Conservation (phyloP, 164 flowering plant species). For the Aristolochia californica region DNA sequence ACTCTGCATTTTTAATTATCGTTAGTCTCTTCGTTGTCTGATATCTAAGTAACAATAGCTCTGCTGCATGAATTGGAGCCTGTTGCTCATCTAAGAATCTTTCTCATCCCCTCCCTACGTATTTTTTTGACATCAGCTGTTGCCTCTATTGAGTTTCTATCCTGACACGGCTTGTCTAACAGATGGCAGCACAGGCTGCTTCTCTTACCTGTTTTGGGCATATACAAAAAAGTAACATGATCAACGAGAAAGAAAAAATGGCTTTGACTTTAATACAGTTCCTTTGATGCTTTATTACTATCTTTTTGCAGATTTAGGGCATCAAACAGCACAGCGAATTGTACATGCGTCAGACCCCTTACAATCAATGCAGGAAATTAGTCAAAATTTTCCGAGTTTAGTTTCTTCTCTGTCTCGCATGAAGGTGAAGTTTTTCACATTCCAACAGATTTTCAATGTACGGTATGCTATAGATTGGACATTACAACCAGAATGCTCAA, state of each 20-base stretch:
- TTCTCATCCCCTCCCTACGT: no score
- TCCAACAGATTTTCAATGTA: no score
- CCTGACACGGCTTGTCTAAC: no score
- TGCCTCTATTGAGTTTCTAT: no score
- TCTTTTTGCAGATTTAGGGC: conserved; percentile 75
- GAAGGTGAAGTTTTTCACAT: conserved; percentile 46
- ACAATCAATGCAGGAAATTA: conserved; percentile 94
- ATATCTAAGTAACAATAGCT: background rate
- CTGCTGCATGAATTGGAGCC: no score
- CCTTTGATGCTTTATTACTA: conserved; percentile 1
- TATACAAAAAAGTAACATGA: no score
- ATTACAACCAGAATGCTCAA: background rate
- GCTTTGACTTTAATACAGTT: no score
- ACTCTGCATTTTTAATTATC: background rate
- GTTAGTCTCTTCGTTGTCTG: background rate
- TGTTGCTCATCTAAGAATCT: no score
- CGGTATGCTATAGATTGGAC: background rate
- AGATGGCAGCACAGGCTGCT: no score
- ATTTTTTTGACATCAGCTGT: no score
- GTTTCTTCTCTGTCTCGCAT: conserved; percentile 96
- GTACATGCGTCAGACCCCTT: conserved; percentile 92
- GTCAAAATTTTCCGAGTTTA: conserved; percentile 87
- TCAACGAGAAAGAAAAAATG: no score
- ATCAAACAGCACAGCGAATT: conserved; percentile 94
- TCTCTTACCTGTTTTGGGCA: no score